phyloP scores from a whole-genome alignment of 192 early-diverging fungal genomes.

The Mycoemilia scoparia region DNA sequence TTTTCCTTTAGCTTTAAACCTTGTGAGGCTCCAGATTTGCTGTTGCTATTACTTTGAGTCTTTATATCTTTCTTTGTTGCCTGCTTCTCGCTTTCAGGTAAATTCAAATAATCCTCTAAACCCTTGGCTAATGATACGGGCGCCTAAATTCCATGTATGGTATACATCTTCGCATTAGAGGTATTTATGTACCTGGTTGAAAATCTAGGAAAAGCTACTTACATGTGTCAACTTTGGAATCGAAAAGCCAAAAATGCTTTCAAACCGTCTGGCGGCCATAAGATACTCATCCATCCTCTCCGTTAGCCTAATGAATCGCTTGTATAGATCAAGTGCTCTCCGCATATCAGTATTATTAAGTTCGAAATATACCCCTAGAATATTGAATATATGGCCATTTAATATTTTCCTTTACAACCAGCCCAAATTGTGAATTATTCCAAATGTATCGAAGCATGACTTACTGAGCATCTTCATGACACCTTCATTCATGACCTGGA shows the following conservation, averaged over 20 bases:
- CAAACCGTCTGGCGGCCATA: conserved; percentile 25
- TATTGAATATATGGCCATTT: no score
- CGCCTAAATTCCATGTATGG: no score
- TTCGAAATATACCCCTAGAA: conserved; percentile 32
- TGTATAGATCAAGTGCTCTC: conserved; percentile 29
- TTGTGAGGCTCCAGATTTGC: no score
- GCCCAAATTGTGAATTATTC: no score
- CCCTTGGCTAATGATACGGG: conserved; percentile 29
- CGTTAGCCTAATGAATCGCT: conserved; percentile 31
- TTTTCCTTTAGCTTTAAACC: background rate
- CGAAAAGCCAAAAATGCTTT: conserved; percentile 24
- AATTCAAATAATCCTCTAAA: conserved; percentile 28
- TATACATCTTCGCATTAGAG: no score
- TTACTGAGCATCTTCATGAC: conserved; percentile 39
- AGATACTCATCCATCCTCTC: conserved; percentile 29
- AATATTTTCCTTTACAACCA: no score
- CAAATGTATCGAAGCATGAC: background rate
- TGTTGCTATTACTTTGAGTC: background rate
- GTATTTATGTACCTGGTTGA: no score
- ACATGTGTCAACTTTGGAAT: conserved; percentile 29
- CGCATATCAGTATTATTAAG: conserved; percentile 28
- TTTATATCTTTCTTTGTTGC: conserved; percentile 12
- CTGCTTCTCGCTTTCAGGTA: conserved; percentile 15
- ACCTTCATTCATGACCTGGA: conserved; percentile 35
- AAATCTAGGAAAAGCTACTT: no score